Evolutionary conservation across 1,284 basidiomycete species (phyloP).

Genomic region (Leccinum pachyderme): DNA sequence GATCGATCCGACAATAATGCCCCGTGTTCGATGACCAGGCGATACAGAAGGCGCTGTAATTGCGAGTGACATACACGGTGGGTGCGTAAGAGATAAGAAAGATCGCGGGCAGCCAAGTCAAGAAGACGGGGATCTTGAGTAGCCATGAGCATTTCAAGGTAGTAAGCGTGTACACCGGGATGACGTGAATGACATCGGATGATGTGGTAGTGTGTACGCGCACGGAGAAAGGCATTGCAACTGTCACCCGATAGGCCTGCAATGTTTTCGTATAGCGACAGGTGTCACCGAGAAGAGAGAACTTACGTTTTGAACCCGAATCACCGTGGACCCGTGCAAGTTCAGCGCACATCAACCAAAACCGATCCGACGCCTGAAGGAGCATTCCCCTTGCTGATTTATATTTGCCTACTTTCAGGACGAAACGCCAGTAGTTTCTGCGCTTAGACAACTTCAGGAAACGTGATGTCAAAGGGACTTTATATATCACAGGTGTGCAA

Average conservation of each 20-base stretch:
- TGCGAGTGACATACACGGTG: slow-evolving; percentile 24
- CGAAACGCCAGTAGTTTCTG: slow-evolving; percentile 38
- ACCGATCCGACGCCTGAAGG: slow-evolving; percentile 37
- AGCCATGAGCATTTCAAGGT: slow-evolving; percentile 25
- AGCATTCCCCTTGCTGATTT: slow-evolving; percentile 28
- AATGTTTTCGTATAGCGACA: slow-evolving; percentile 10
- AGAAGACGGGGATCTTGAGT: slow-evolving; percentile 18
- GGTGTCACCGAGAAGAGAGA: background rate
- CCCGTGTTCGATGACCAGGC: slow-evolving; percentile 22
- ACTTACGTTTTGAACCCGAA: slow-evolving; percentile 16
- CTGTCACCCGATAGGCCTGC: slow-evolving; percentile 16
- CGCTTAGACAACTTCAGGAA: slow-evolving; percentile 12
- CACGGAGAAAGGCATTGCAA: slow-evolving; percentile 13
- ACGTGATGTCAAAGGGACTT: slow-evolving; percentile 25
- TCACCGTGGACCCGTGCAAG: slow-evolving; percentile 20
- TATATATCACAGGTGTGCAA: slow-evolving; percentile 17
- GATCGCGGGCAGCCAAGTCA: slow-evolving; percentile 17
- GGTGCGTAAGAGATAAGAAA: slow-evolving; percentile 22
- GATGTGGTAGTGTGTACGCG: slow-evolving; percentile 24
- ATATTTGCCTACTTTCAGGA: slow-evolving; percentile 29
- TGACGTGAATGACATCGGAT: slow-evolving; percentile 27
- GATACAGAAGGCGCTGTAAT: slow-evolving; percentile 32
- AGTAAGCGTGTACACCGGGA: slow-evolving; percentile 28
- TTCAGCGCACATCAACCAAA: slow-evolving; percentile 42
- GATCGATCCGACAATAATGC: slow-evolving; percentile 15